Evolutionary conservation across 768 basidiomycete genomes (phyloP).

Genomic region (Amanita phalloides): DNA sequence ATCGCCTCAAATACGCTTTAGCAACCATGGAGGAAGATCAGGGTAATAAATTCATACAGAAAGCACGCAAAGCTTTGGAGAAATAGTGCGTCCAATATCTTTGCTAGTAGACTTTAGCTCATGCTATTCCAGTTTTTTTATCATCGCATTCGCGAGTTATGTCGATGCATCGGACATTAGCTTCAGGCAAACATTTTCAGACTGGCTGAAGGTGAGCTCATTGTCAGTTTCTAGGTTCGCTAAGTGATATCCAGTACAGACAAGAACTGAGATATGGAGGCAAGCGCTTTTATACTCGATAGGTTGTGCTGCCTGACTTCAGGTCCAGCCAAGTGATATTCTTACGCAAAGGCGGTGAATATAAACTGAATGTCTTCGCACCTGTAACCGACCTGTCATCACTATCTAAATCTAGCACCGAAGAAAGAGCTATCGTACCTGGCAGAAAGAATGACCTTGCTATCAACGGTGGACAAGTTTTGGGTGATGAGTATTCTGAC

Average conservation of each 20-base stretch:
- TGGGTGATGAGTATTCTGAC: slow-evolving; percentile 93
- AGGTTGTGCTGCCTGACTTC: background rate
- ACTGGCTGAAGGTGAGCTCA: slow-evolving; percentile 69
- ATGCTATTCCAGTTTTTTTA: slow-evolving; percentile 62
- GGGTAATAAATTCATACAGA: slow-evolving; percentile 44
- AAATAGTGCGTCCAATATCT: slow-evolving; percentile 61
- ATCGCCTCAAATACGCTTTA: slow-evolving; percentile 80
- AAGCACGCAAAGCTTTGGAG: slow-evolving; percentile 69
- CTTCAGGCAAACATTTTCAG: slow-evolving; percentile 62
- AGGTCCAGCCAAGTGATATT: slow-evolving; percentile 69
- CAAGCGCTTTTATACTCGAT: slow-evolving; percentile 24
- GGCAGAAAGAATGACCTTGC: slow-evolving; percentile 69
- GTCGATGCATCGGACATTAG: slow-evolving; percentile 49
- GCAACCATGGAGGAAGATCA: slow-evolving; percentile 62
- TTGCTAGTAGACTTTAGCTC: background rate
- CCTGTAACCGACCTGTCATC: slow-evolving; percentile 84
- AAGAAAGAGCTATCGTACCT: slow-evolving; percentile 42
- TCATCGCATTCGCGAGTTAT: slow-evolving; percentile 88
- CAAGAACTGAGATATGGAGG: slow-evolving; percentile 91
- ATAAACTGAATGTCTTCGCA: slow-evolving; percentile 80
- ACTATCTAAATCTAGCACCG: slow-evolving; percentile 60
- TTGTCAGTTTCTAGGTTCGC: background rate
- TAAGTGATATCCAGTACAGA: slow-evolving; percentile 20
- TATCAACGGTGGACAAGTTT: slow-evolving; percentile 71
- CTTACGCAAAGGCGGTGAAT: slow-evolving; percentile 71